Percentiles rank a stretch among this genome's conserved stretches.
Evolutionary conservation across 1,139 yeast genomes (phyloP).

Genomic region (Yamadazyma pseudoaaseri): DNA sequence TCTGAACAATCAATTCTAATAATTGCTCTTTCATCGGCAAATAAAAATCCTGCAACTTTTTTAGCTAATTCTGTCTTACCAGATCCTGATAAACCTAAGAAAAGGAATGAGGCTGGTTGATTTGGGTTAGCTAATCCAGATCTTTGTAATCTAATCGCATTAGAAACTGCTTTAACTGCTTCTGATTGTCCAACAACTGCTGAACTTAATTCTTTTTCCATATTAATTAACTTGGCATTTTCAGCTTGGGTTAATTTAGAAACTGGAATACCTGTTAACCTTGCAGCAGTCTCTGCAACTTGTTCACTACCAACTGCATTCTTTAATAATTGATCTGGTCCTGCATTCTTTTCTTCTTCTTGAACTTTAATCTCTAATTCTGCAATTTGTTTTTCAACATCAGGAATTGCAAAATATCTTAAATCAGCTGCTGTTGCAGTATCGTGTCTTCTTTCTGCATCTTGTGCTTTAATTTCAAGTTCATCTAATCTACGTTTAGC

Average conservation of each 20-base stretch:
- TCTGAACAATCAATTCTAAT: constrained; percentile 98
- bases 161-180: constrained; percentile 94
- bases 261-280: constrained; percentile 99
- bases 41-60: constrained; percentile 91
- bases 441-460: constrained; percentile 96
- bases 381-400: constrained; percentile 71
- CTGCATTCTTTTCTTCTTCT: constrained; percentile 62
- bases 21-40: constrained; percentile 95
- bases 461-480: constrained; percentile 85
- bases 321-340: constrained; percentile 65
- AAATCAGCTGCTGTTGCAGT: constrained; percentile 94
- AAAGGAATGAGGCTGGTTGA: constrained; percentile 93
- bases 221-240: constrained; percentile 85
- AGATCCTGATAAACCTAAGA: constrained; percentile 94
- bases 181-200: constrained; percentile 95
- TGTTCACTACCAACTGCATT: constrained; percentile 93
- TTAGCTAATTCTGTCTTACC: constrained; percentile 98
- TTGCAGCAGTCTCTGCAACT: constrained; percentile 95
- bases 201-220: constrained; percentile 82
- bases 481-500: constrained; percentile 92
- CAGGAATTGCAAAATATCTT: constrained; percentile 96
- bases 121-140: constrained; percentile 96
- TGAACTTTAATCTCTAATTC: constrained; percentile 74
- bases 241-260: constrained; percentile 93
- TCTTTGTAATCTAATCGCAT: constrained; percentile 88